Base-by-base conservation (phyloP, 2,329 filamentous ascomycete genomes). In the Penicillium sp. region DNA sequence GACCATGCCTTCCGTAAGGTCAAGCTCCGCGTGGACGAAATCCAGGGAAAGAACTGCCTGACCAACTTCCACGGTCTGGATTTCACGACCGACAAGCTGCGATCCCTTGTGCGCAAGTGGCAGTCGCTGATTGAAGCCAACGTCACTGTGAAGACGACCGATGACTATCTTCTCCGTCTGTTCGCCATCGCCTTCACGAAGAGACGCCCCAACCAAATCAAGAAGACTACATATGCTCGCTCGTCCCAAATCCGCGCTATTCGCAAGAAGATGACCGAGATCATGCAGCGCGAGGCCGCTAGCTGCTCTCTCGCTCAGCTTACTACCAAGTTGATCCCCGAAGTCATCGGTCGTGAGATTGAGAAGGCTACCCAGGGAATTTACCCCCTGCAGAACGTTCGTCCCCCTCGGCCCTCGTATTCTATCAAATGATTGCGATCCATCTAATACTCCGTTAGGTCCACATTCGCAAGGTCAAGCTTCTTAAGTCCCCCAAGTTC, bases 41-140 rank as follows among this genome's bases (percentile, higher is more conserved):
- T 98, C 60, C 93, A 98, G 80, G 93, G 93, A 81, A 96, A 96
- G 85, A 97, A 95, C 85, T 97, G 93, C 81, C 79, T 98, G 76
- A 97, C 93, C 82, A 96, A 96, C 85, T 98, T 98, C 87, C 90
- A 98, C 84, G 93, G 93, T 67, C 84, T 98, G 73, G 93, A 98
- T 80, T 97, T 98, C 86, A 98, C 93, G 72, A 96, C 93, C 67
- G 93, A 98, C 84, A 98, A 98, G 84, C 86, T 98, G 68, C 88
- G 93, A 72, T 97, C 93, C 59, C 85, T 98, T 63, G 93, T 98
- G 67, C 90, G 93, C 80, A 98, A 98, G 82, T 98, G 93, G 93
- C 93, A 98, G 79, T 85, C 90, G 60, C 82, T 98, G 70, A 97
- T 98, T 66, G 93, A 98, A 83, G 93, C 93, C 81, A 98, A 98